Conservation (phyloP, 352 stramenopile species). For the Phytophthora quininea region DNA sequence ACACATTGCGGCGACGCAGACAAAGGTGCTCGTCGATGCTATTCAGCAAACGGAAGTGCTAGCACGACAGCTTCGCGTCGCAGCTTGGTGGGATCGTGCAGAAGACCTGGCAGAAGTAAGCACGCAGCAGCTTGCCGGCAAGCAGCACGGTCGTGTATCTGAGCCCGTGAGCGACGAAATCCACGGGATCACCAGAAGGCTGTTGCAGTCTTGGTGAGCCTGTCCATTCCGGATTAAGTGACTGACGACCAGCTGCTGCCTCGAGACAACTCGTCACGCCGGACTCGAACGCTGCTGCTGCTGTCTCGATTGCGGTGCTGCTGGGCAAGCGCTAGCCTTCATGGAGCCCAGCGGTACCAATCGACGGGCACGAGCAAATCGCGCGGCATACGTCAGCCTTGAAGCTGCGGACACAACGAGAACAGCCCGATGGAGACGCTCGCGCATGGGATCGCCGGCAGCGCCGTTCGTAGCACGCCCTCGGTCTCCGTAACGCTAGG, state of each 20-base stretch:
- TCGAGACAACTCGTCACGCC: neutral
- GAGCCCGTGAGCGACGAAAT: neutral
- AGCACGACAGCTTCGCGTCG: neutral
- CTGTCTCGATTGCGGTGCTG: too few species aligned
- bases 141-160: neutral
- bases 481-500: neutral
- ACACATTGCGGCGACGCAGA: too few species aligned
- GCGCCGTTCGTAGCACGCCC: slow-evolving; percentile 41
- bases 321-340: too few species aligned
- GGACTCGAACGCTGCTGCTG: neutral
- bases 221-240: neutral
- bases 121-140: neutral
- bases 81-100: neutral
- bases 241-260: neutral
- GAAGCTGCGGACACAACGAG: slow-evolving; percentile 5
- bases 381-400: slow-evolving; percentile 24
- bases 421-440: slow-evolving; percentile 59
- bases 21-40: too few species aligned
- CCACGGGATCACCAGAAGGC: neutral
- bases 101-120: neutral
- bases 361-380: too few species aligned
- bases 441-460: slow-evolving; percentile 68
- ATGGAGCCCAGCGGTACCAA: too few species aligned
- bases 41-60: too few species aligned
- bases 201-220: neutral